Conservation (phyloP, 2,329 filamentous ascomycete species). For the Diaporthe caulivora region DNA sequence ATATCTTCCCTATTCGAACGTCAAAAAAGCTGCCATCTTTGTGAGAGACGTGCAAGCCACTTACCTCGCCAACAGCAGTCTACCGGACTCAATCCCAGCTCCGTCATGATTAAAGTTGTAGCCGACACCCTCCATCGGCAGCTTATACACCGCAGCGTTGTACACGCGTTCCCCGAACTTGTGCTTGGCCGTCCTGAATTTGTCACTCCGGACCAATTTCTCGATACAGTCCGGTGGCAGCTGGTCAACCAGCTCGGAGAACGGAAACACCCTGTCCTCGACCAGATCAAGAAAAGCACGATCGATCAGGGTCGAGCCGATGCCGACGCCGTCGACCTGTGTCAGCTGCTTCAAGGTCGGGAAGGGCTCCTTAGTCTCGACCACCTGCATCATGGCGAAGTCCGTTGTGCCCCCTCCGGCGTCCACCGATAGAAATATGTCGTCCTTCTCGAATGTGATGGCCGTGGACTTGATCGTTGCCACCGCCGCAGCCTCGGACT, state of each 20-base stretch:
- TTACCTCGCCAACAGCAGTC: slow-evolving; percentile 55
- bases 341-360: slow-evolving; percentile 47
- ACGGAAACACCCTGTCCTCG: slow-evolving; percentile 50
- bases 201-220: slow-evolving; percentile 53
- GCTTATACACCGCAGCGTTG: slow-evolving; percentile 54
- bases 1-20: slow-evolving; percentile 53
- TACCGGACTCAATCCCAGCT: slow-evolving; percentile 54
- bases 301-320: slow-evolving; percentile 61
- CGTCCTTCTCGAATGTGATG: slow-evolving; percentile 52
- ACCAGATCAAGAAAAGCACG: slow-evolving; percentile 56
- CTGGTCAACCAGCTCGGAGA: slow-evolving; percentile 49
- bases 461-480: slow-evolving; percentile 58
- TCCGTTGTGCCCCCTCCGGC: slow-evolving; percentile 62
- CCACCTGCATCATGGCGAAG: slow-evolving; percentile 57
- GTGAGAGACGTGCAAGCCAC: slow-evolving; percentile 32
- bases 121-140: slow-evolving; percentile 58
- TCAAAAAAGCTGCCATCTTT: not conserved
- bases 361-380: slow-evolving; percentile 46
- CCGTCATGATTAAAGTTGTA: slow-evolving; percentile 54
- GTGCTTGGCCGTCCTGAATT: slow-evolving; percentile 54
- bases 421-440: slow-evolving; percentile 58
- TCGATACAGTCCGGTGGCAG: slow-evolving; percentile 53
- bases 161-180: slow-evolving; percentile 60
- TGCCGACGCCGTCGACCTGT: slow-evolving; percentile 58
- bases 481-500: slow-evolving; percentile 62